Conservation (phyloP, 2,329 filamentous ascomycete genomes). For the Pyricularia sp. region DNA sequence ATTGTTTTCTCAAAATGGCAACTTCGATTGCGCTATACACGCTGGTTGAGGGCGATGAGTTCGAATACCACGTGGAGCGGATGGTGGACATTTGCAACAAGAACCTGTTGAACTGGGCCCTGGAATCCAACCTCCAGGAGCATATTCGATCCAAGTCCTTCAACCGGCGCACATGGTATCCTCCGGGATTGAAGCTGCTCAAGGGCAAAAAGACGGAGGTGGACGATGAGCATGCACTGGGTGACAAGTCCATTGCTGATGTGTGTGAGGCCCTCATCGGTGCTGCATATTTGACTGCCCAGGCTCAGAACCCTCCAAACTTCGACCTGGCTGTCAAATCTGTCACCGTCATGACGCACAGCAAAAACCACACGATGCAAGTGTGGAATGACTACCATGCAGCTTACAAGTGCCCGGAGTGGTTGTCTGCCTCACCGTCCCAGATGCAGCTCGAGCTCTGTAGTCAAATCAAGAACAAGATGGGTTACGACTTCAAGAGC, state of each 20-base stretch:
- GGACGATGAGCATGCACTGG: conserved; percentile 51
- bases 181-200: conserved; percentile 58
- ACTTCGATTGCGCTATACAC: conserved; percentile 81
- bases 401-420: conserved; percentile 55
- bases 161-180: conserved; percentile 79
- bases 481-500: conserved; percentile 54
- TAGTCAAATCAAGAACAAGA: conserved; percentile 43
- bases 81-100: conserved; percentile 88
- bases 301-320: conserved; percentile 8
- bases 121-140: conserved; percentile 50
- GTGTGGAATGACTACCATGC: conserved; percentile 61
- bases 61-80: conserved; percentile 74
- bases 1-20: conserved; percentile 90
- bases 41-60: conserved; percentile 64
- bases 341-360: conserved; percentile 58
- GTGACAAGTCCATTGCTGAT: conserved; percentile 85
- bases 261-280: conserved; percentile 92
- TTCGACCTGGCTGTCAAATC: conserved; percentile 48
- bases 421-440: conserved; percentile 50
- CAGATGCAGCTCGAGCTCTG: conserved; percentile 58
- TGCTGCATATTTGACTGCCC: conserved; percentile 51
- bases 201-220: conserved; percentile 46
- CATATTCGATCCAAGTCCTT: conserved; percentile 78
- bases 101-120: conserved; percentile 70
- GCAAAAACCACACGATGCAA: conserved; percentile 54